Evolutionary conservation across 106 monocot genomes (phyloP).

Genomic region (Dioscorea zingiberensis): DNA sequence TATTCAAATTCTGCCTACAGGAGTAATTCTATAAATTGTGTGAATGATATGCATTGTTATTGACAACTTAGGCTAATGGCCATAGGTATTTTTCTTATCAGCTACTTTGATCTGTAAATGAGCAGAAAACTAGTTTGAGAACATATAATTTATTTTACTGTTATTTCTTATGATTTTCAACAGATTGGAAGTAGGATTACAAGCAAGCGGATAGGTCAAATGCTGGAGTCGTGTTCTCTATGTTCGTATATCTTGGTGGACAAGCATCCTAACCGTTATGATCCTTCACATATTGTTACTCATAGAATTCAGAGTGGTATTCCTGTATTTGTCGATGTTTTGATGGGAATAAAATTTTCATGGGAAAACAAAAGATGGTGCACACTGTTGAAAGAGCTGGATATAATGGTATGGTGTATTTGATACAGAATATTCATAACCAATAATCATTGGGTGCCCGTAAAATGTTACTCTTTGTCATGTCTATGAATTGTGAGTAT

Average conservation of each 20-base stretch:
- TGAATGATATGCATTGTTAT: too few species aligned
- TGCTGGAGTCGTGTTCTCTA: slow-evolving; percentile 51
- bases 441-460: background rate
- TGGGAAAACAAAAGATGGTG: slow-evolving; percentile 39
- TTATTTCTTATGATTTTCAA: background rate
- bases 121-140: too few species aligned
- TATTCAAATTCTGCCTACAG: too few species aligned
- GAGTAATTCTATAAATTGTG: too few species aligned
- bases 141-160: background rate
- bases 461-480: background rate
- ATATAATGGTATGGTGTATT: slow-evolving; percentile 51
- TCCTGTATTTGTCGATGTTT: slow-evolving; percentile 47
- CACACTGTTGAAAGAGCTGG: slow-evolving; percentile 38
- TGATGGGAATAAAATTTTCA: slow-evolving; percentile 34
- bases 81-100: too few species aligned
- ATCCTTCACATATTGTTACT: slow-evolving; percentile 88
- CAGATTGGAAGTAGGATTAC: slow-evolving; percentile 94
- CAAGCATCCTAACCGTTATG: slow-evolving; percentile 79
- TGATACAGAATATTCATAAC: background rate
- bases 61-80: too few species aligned
- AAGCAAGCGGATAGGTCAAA: slow-evolving; percentile 68
- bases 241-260: slow-evolving; percentile 69
- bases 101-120: too few species aligned
- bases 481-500: too few species aligned
- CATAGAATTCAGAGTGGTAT: slow-evolving; percentile 75